A percentile compares a stretch with the other conserved stretches of the same genome.
Evolutionary conservation across 2,329 filamentous ascomycete genomes (phyloP).

Genomic region (Blumeria graminis): DNA sequence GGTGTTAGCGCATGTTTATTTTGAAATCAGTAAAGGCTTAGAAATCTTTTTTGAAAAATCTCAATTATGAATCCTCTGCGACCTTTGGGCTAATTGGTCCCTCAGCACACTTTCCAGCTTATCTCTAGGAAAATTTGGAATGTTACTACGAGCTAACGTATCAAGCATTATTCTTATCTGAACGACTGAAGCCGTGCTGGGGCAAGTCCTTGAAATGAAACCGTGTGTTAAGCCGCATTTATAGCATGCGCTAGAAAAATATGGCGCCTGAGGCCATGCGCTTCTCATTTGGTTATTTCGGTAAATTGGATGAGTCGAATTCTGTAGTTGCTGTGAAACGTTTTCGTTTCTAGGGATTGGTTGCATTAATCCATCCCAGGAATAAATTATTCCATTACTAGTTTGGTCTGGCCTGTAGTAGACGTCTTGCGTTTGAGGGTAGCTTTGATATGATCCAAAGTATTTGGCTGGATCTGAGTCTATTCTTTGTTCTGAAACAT

Average conservation of each 20-base stretch:
- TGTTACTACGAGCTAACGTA: background rate
- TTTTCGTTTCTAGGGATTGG: background rate
- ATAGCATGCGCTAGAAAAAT: background rate
- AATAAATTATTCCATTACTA: background rate
- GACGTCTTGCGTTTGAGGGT: no score
- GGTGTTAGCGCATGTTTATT: no score
- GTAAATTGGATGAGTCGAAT: background rate
- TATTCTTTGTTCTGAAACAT: no score
- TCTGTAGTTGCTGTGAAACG: background rate
- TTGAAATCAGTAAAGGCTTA: no score
- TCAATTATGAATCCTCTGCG: no score
- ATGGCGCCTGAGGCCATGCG: no score
- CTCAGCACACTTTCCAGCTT: background rate
- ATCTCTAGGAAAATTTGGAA: background rate
- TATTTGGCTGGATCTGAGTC: no score
- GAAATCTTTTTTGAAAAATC: no score
- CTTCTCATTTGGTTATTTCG: background rate
- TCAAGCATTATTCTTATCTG: conserved; percentile 1
- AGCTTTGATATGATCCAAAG: no score
- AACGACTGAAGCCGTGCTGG: background rate
- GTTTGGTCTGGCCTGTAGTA: background rate
- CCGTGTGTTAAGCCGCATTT: background rate
- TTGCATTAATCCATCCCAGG: background rate
- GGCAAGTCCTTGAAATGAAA: background rate
- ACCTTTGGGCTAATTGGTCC: background rate